These are phyloP conservation scores for Amphicarpaea edgeworthii DNA, from an alignment of 306 rosid genomes.

Conservation along the genomic window DNA sequence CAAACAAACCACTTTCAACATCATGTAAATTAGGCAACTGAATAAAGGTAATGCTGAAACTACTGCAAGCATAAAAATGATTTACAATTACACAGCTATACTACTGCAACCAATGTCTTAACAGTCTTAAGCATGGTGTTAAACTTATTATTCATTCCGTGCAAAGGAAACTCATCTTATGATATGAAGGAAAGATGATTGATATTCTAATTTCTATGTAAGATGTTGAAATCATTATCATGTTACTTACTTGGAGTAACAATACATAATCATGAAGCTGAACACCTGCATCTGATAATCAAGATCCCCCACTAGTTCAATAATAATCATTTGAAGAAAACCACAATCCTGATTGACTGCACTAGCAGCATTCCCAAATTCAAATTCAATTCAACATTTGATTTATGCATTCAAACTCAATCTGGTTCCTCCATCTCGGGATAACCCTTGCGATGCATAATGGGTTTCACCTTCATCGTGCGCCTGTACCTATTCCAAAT, in stretches of 20 bases:
- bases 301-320: constrained; percentile 5
- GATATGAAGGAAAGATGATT: neutral
- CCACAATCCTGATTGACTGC: neutral
- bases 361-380: constrained; percentile 15
- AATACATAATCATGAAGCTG: neutral
- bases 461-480: constrained; percentile 62
- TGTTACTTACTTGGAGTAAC: neutral
- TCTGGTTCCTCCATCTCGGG: constrained; percentile 39
- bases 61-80: too few species aligned
- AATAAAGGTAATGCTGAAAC: too few species aligned
- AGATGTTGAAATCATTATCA: constrained; percentile 9
- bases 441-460: constrained; percentile 76
- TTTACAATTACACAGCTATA: too few species aligned
- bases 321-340: neutral
- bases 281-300: constrained; percentile 15
- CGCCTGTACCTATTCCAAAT: constrained; percentile 62
- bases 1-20: neutral
- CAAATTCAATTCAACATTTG: constrained; percentile 8
- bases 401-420: constrained; percentile 43
- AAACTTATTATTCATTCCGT: neutral
- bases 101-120: neutral
- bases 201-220: neutral
- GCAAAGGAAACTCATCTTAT: neutral
- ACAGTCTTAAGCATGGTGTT: neutral
- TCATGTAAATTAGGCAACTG: neutral